Conservation (phyloP, 129 eudicot species). For the Artemisia argyi region DNA sequence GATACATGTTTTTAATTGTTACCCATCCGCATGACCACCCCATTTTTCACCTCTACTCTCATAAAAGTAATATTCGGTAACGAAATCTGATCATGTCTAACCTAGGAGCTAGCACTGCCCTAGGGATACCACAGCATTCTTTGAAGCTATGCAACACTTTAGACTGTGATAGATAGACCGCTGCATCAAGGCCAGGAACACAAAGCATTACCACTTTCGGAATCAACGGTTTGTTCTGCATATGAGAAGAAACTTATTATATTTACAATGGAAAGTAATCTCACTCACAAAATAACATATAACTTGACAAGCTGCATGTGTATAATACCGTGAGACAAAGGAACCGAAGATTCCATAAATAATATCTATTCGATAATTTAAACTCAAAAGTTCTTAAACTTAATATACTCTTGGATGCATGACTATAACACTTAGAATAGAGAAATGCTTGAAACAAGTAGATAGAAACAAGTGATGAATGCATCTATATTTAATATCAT, state of each 20-base stretch:
- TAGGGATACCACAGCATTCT: slow-evolving; percentile 83
- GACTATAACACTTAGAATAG: too few species aligned
- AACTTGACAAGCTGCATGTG: background rate
- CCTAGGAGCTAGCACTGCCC: slow-evolving; percentile 93
- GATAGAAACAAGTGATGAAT: too few species aligned
- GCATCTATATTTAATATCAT: too few species aligned
- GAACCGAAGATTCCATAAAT: too few species aligned
- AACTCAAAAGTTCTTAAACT: too few species aligned
- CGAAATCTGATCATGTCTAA: slow-evolving; percentile 34
- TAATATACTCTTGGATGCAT: too few species aligned
- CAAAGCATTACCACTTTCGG: slow-evolving; percentile 89
- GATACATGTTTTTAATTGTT: background rate
- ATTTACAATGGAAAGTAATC: background rate
- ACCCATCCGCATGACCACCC: background rate
- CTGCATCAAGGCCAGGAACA: slow-evolving; percentile 98
- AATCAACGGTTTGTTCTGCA: slow-evolving; percentile 97
- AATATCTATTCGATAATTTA: too few species aligned
- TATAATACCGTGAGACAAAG: too few species aligned
- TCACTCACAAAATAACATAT: background rate
- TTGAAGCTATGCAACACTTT: slow-evolving; percentile 65
- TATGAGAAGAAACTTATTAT: slow-evolving; percentile 19
- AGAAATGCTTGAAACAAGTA: too few species aligned
- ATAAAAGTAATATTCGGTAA: background rate
- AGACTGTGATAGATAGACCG: slow-evolving; percentile 73
- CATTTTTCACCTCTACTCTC: background rate